These are phyloP conservation scores for Bjerkandera adusta DNA, from an alignment of 1,284 basidiomycete genomes.

Conservation along the genomic window DNA sequence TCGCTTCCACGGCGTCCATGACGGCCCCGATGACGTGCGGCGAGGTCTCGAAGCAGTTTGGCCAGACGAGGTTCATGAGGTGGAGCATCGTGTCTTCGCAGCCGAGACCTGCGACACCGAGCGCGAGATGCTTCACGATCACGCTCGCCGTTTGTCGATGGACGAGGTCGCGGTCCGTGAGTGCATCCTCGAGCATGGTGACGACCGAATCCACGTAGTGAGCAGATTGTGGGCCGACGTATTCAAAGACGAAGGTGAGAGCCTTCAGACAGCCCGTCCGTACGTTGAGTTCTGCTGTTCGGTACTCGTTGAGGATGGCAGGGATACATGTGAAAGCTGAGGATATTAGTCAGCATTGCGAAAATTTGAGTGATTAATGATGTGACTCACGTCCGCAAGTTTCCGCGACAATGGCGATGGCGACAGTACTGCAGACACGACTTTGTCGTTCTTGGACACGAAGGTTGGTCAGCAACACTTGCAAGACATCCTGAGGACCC, in stretches of 20 bases:
- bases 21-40: constrained; percentile 98
- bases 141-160: constrained; percentile 98
- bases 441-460: constrained; percentile 99
- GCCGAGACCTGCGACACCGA: constrained; percentile 95
- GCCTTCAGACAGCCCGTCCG: constrained; percentile 99
- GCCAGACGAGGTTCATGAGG: constrained; percentile 98
- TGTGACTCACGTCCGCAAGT: constrained; percentile 85
- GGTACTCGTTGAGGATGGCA: constrained; percentile 98
- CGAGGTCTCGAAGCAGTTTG: constrained; percentile 97
- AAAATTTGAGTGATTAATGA: constrained; percentile 5
- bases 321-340: constrained; percentile 97
- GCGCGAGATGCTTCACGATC: constrained; percentile 98
- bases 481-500: constrained; percentile 97
- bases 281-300: constrained; percentile 97
- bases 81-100: constrained; percentile 98
- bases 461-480: constrained; percentile 94
- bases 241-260: constrained; percentile 98
- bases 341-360: constrained; percentile 22
- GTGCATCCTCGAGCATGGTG: constrained; percentile 95
- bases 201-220: constrained; percentile 98
- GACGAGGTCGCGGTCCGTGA: constrained; percentile 97
- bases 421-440: constrained; percentile 98
- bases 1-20: constrained; percentile 95
- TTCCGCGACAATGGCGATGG: constrained; percentile 96
- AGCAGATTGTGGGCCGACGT: constrained; percentile 99